Evolutionary conservation across 306 rosid genomes (phyloP).

Genomic region (Begonia loranthoides): DNA sequence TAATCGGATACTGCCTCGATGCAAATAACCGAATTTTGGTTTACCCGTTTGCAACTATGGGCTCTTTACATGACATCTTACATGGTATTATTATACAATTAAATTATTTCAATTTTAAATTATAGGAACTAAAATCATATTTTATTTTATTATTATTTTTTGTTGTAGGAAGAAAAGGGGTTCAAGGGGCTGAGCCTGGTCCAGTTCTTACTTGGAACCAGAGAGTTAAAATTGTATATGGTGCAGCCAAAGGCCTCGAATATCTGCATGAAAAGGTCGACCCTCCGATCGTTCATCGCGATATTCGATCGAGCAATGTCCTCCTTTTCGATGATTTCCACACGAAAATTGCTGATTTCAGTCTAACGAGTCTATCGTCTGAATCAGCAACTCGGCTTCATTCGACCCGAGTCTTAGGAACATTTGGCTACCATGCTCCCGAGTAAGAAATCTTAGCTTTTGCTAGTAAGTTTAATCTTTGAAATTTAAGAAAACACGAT

Average conservation of each 20-base stretch:
- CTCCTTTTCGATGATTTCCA: conserved; percentile 49
- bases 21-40: conserved; percentile 60
- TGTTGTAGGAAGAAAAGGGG: conserved; percentile 71
- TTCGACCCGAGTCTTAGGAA: conserved; percentile 88
- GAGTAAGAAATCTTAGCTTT: conserved; percentile 33
- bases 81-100: conserved; percentile 35
- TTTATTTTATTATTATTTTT: too few relatives aligned
- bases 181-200: conserved; percentile 89
- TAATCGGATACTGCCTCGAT: conserved; percentile 74
- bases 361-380: conserved; percentile 67
- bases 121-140: too few relatives aligned
- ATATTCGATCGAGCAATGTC: conserved; percentile 82
- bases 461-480: too few relatives aligned
- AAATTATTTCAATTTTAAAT: too few relatives aligned
- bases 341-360: conserved; percentile 77
- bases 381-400: conserved; percentile 77
- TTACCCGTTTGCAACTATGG: conserved; percentile 51
- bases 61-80: conserved; percentile 78
- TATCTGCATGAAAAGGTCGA: conserved; percentile 55
- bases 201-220: conserved; percentile 91
- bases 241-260: conserved; percentile 47
- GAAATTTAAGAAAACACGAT: too few relatives aligned
- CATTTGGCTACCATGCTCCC: conserved; percentile 81
- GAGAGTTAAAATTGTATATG: conserved; percentile 69
- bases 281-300: conserved; percentile 77